Conservation (phyloP, 768 basidiomycete genomes). For the Psilocybe azurescens region DNA sequence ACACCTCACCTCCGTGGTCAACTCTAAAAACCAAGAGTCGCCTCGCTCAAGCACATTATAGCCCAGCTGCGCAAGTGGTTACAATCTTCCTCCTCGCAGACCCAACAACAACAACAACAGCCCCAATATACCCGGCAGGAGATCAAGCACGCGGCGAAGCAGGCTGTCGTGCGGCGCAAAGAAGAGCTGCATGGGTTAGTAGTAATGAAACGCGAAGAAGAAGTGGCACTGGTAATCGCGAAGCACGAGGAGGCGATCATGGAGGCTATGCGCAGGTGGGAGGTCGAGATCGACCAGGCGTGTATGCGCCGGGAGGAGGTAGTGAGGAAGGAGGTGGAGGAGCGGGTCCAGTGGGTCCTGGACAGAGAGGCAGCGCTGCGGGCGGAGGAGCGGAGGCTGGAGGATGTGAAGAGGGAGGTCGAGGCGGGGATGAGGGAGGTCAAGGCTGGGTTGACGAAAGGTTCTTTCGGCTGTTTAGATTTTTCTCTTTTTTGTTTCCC, state of each 20-base stretch:
- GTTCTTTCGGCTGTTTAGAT: conserved; percentile 24
- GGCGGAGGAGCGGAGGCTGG: conserved; percentile 54
- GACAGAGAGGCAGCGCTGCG: conserved; percentile 58
- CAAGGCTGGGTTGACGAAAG: conserved; percentile 36
- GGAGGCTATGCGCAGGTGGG: conserved; percentile 66
- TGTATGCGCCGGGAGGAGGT: conserved; percentile 61
- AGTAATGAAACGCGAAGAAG: conserved; percentile 71
- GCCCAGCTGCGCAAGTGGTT: conserved; percentile 35
- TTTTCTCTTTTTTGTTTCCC: no score
- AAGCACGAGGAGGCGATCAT: conserved; percentile 75
- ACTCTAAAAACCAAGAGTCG: conserved; percentile 64
- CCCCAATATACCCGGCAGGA: conserved; percentile 27
- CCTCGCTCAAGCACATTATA: conserved; percentile 49
- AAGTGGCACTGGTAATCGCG: conserved; percentile 68
- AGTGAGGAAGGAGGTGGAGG: conserved; percentile 58
- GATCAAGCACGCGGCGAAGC: conserved; percentile 53
- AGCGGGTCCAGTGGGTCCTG: conserved; percentile 53
- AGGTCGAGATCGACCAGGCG: conserved; percentile 65
- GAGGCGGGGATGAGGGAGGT: conserved; percentile 53
- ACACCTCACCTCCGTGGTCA: conserved; percentile 48
- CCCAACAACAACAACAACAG: conserved; percentile 31
- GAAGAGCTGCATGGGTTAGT: conserved; percentile 71
- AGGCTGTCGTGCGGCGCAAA: conserved; percentile 66
- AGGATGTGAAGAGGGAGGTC: conserved; percentile 48
- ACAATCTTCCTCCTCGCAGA: background rate